Evolutionary conservation across 2,329 filamentous ascomycete genomes (phyloP).

Genomic region (Plenodomus tracheiphilus): DNA sequence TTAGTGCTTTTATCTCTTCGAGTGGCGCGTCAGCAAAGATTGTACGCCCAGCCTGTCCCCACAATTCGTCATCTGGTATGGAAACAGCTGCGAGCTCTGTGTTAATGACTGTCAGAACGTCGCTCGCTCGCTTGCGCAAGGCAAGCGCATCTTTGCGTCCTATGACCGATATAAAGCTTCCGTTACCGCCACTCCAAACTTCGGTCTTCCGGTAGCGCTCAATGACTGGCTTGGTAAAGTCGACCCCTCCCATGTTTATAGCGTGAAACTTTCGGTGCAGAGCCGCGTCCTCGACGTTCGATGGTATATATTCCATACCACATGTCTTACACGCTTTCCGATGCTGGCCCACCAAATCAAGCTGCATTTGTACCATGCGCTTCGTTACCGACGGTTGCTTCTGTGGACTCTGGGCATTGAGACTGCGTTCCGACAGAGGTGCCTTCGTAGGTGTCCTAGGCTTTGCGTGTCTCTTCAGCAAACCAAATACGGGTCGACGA

Average conservation of each 20-base stretch:
- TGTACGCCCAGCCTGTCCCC: constrained; percentile 52
- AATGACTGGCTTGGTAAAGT: constrained; percentile 62
- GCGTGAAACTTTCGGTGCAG: constrained; percentile 68
- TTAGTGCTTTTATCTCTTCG: constrained; percentile 6
- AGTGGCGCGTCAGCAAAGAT: constrained; percentile 3
- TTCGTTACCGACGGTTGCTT: constrained; percentile 35
- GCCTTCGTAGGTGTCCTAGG: constrained; percentile 14
- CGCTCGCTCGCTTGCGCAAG: constrained; percentile 58
- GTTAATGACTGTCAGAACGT: constrained; percentile 62
- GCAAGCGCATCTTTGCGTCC: constrained; percentile 57
- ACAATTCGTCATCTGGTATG: constrained; percentile 61
- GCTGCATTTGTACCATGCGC: constrained; percentile 61
- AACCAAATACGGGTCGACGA: constrained; percentile 56
- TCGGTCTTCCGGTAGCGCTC: constrained; percentile 55
- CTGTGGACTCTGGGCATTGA: constrained; percentile 40
- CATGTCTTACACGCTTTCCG: constrained; percentile 63
- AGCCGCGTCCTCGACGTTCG: constrained; percentile 62
- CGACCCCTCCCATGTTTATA: constrained; percentile 63
- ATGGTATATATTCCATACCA: constrained; percentile 69
- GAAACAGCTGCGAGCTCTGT: constrained; percentile 64
- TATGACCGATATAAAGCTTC: constrained; percentile 61
- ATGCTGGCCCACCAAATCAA: constrained; percentile 60
- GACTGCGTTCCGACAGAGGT: constrained; percentile 28
- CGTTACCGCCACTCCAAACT: constrained; percentile 51
- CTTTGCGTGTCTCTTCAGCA: constrained; percentile 42